Base-by-base conservation (phyloP, 352 stramenopile genomes). In the Globisporangium solare region DNA sequence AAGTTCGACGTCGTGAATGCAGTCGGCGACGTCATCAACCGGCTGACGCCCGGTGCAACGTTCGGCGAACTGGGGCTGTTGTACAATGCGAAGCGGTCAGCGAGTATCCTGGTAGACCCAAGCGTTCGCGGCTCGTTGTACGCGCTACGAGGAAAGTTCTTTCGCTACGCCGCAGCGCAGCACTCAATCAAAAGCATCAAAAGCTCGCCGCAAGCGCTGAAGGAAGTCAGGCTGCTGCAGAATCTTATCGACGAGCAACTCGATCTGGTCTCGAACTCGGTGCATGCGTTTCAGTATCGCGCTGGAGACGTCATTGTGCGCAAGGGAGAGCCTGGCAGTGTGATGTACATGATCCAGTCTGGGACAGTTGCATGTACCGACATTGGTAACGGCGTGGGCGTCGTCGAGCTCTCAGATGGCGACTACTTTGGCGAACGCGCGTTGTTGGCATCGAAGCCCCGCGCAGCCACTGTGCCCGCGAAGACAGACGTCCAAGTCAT, bases 351-450 rank as follows among this genome's bases (percentile, higher is more conserved):
- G 68, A 84, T 95, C 24, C 71, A 91, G 48, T 56, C 54, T 0
- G 86, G 86, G 24, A 74, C 78, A 10, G 76, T 89, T 8, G 61
- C 81, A 41, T 86, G 73, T 49, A 74, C 68, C 7, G 74, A 83
- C 22, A 80, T 86, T 62, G 90, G 69, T 63, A 72, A 62, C 27
- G 67, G 58, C n/a, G 51, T 66, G 32, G 54, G 48, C 3, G 59
- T 71, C 15, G 74, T 89, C 3, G 65, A 79, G 41, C 58, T 88
- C 8, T 62, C 63, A 39, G 69, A 89, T 18, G 76, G 86, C 12
- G 85, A 97, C 47, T 97, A 93, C 69, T 98, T 98, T 67, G 94
- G 93, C 51, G 93, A 98, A 60, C 79, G 87, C 32, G 89, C 93
- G 4, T 67, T 98, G 6, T 56, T 97, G 15, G 89, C 76, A 7